Evolutionary conservation across 441 rosid genomes (phyloP), one percentile per base, ranked within the genome.

Genomic region (Eruca vesicaria): DNA sequence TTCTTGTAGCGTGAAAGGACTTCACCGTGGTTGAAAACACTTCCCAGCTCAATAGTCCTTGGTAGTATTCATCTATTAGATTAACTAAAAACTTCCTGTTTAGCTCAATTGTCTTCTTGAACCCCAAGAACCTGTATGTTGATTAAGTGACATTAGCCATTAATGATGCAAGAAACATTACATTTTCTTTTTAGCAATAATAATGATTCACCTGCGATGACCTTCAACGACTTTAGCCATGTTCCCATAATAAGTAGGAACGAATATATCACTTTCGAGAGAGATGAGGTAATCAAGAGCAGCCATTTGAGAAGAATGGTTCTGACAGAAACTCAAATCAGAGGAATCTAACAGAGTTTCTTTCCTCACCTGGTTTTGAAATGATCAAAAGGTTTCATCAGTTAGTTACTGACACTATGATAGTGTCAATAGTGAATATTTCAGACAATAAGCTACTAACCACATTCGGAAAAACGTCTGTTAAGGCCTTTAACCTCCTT

Each of bases 191-290:
- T 18, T 38, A 41, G 18, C 53, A 69, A 8, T 10, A 35, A 33
- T 19, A 19, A 31, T 41, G 16, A 10, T 29, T 23, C 18, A 94
- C 98, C 98, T 90, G 74, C 98, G 89, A 84, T 94, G 98, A 74
- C 98, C 98, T 88, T 91, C 98, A 14, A 94, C 97, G 63, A 94
- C 97, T 84, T 90, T 94, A 9, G 98, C 98, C 98, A 94, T 94
- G 88, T 94, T 94, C 62, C 98, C 98, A 68, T 91, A 92, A 75
- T 89, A 94, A 3, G 98, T 94, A 48, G 98, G 98, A 57, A 94
- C 87, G 73, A 94, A 94, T 62, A 94, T 85, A 79, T 91, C 96
- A 83, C 98, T 94, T 83, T 94, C 97, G 77, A 94, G 69, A 0
- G 98, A 87, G 15, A 94, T 97, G 43, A 94, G 97, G 79, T 94